Conservation (phyloP, 2,329 filamentous ascomycete genomes). For the Chaetomiaceae sp. region DNA sequence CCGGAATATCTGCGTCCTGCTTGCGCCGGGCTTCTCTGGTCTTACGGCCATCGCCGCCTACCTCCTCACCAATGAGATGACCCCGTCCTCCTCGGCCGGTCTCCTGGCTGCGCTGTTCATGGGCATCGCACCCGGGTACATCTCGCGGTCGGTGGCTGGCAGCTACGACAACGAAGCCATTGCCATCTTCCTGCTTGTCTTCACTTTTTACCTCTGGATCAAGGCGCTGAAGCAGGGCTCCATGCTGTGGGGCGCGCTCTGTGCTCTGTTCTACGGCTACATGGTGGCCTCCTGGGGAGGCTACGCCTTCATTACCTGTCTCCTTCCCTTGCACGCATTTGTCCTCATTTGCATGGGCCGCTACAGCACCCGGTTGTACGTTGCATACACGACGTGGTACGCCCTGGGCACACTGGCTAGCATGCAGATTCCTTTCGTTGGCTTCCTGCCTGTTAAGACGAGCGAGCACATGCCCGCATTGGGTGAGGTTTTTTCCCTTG, state of each 20-base stretch:
- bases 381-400: constrained; percentile 98
- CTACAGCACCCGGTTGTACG: constrained; percentile 89
- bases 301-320: constrained; percentile 98
- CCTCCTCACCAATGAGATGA: constrained; percentile 95
- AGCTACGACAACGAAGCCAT: constrained; percentile 99
- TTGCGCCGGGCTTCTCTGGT: constrained; percentile 90
- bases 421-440: constrained; percentile 99
- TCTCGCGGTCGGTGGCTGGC: constrained; percentile 93
- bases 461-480: constrained; percentile 98
- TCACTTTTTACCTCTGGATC: constrained; percentile 99
- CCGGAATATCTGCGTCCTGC: constrained; percentile 95
- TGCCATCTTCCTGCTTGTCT: constrained; percentile 96
- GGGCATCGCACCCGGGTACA: constrained; percentile 96
- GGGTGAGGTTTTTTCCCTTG: constrained; percentile 47
- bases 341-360: constrained; percentile 94
- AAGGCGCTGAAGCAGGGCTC: constrained; percentile 96
- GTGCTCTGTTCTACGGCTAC: constrained; percentile 96
- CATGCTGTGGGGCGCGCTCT: constrained; percentile 91
- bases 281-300: constrained; percentile 99
- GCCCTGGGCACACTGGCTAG: constrained; percentile 90
- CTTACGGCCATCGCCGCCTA: constrained; percentile 90
- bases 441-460: constrained; percentile 91
- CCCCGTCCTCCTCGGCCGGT: constrained; percentile 86
- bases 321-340: constrained; percentile 90
- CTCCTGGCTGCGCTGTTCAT: constrained; percentile 93